A percentile compares a stretch with the other conserved stretches of the same genome.
Evolutionary conservation across 306 rosid species (phyloP).

Genomic region (Elaeagnus macrophylla): DNA sequence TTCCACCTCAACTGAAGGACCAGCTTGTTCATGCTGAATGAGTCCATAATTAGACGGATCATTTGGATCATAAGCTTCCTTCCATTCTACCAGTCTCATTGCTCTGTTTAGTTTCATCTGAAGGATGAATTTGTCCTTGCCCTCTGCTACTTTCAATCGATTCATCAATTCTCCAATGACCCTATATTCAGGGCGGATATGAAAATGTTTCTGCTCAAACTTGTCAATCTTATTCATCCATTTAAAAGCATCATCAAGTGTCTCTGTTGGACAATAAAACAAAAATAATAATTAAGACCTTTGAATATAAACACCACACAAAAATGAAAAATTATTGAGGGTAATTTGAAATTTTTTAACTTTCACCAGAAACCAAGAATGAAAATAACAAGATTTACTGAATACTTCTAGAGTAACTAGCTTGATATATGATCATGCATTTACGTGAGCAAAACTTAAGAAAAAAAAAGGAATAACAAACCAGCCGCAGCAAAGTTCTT

Average conservation of each 20-base stretch:
- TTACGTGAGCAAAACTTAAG: background rate
- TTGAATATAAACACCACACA: too few species aligned
- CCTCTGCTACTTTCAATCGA: slow-evolving; percentile 62
- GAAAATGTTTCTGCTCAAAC: slow-evolving; percentile 73
- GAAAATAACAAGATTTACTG: background rate
- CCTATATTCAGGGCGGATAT: slow-evolving; percentile 57
- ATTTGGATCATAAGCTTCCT: slow-evolving; percentile 82
- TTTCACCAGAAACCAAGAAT: background rate
- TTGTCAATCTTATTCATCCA: slow-evolving; percentile 72
- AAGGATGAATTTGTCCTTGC: slow-evolving; percentile 68
- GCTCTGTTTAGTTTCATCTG: slow-evolving; percentile 82
- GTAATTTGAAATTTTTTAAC: background rate
- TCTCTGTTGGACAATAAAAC: slow-evolving; percentile 29
- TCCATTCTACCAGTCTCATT: slow-evolving; percentile 72
- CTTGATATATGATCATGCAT: too few species aligned
- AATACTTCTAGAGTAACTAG: too few species aligned
- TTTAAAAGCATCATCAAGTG: slow-evolving; percentile 71
- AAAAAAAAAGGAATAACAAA: background rate
- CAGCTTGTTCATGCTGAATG: slow-evolving; percentile 44
- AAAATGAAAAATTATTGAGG: background rate
- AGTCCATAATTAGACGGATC: slow-evolving; percentile 73
- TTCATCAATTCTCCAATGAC: slow-evolving; percentile 87
- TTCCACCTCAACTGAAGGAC: slow-evolving; percentile 38
- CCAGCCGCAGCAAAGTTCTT: slow-evolving; percentile 34
- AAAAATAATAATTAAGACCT: background rate